phyloP scores from a whole-genome alignment of 441 rosid genomes.

The Eutrema salsugineum region DNA sequence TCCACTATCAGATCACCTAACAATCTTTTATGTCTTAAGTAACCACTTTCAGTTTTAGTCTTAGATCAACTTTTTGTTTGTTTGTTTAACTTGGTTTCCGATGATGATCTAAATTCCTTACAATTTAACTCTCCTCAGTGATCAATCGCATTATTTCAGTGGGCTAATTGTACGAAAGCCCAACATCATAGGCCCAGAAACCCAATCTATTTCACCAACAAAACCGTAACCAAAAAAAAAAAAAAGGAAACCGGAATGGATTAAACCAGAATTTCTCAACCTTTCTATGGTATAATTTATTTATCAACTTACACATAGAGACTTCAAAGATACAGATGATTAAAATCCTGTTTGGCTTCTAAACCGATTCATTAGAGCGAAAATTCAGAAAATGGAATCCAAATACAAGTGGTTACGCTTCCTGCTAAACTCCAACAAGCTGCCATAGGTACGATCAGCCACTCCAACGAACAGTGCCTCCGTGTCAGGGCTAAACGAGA shows the following conservation, averaged over 20 bases:
- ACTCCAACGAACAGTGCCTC: slow-evolving; percentile 60
- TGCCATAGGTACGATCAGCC: slow-evolving; percentile 68
- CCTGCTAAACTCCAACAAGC: slow-evolving; percentile 61
- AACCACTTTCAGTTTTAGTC: too few species aligned
- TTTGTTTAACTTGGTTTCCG: too few species aligned
- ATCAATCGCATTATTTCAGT: not conserved
- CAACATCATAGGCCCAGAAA: not conserved
- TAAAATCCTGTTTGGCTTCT: not conserved
- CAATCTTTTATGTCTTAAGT: too few species aligned
- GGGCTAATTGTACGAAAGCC: not conserved
- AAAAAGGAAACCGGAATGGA: not conserved
- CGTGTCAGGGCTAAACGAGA: slow-evolving; percentile 68
- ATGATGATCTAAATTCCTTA: too few species aligned
- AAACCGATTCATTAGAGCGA: not conserved
- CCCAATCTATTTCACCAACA: not conserved
- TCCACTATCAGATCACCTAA: too few species aligned
- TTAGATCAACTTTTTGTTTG: too few species aligned
- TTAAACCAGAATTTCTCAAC: too few species aligned
- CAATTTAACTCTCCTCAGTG: too few species aligned
- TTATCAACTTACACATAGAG: too few species aligned
- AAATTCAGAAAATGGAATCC: slow-evolving; percentile 48
- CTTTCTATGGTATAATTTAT: too few species aligned
- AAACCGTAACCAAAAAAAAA: not conserved
- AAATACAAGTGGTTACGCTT: slow-evolving; percentile 37
- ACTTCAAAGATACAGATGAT: too few species aligned